A percentile compares a stretch with the other conserved stretches of the same genome.
These are phyloP conservation scores for Microsporum audouinii DNA, from an alignment of 2,329 filamentous ascomycete species.

Conservation along the genomic window DNA sequence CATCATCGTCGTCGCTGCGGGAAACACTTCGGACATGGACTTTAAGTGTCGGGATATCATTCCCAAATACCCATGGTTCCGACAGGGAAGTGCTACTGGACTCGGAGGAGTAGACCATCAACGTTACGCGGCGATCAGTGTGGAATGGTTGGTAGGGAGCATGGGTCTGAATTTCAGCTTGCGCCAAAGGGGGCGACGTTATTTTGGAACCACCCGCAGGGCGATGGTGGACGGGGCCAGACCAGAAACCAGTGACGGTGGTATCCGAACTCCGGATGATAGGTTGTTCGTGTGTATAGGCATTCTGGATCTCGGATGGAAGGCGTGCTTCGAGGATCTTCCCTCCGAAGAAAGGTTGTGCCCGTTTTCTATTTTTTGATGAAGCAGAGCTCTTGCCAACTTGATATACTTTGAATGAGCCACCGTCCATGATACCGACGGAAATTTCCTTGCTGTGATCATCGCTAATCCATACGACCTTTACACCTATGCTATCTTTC, in stretches of 20 bases:
- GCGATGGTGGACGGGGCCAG: slow-evolving; percentile 32
- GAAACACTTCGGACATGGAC: slow-evolving; percentile 34
- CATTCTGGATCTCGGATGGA: slow-evolving; percentile 49
- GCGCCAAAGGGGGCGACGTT: slow-evolving; percentile 47
- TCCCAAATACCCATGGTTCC: slow-evolving; percentile 44
- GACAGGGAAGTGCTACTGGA: slow-evolving; percentile 29
- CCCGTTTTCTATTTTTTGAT: slow-evolving; percentile 44
- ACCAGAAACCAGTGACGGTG: slow-evolving; percentile 30
- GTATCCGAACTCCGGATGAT: slow-evolving; percentile 43
- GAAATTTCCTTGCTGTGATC: slow-evolving; percentile 29
- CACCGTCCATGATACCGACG: slow-evolving; percentile 36
- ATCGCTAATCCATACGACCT: slow-evolving; percentile 36
- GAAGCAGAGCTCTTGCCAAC: slow-evolving; percentile 36
- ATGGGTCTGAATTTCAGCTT: slow-evolving; percentile 92
- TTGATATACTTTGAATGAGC: slow-evolving; percentile 36
- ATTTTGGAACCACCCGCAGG: slow-evolving; percentile 27
- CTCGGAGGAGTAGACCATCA: slow-evolving; percentile 51
- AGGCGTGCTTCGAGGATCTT: slow-evolving; percentile 58
- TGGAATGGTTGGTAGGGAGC: slow-evolving; percentile 94
- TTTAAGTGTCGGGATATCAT: slow-evolving; percentile 38
- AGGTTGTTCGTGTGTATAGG: slow-evolving; percentile 44
- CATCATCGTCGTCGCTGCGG: slow-evolving; percentile 31
- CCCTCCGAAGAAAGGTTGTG: slow-evolving; percentile 42
- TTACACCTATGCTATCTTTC: slow-evolving; percentile 30
- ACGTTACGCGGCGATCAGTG: slow-evolving; percentile 70